Percentiles rank a stretch among this genome's conserved stretches.
phyloP scores from a whole-genome alignment of 177 flowering plant species.

The Tripterygium wilfordii region DNA sequence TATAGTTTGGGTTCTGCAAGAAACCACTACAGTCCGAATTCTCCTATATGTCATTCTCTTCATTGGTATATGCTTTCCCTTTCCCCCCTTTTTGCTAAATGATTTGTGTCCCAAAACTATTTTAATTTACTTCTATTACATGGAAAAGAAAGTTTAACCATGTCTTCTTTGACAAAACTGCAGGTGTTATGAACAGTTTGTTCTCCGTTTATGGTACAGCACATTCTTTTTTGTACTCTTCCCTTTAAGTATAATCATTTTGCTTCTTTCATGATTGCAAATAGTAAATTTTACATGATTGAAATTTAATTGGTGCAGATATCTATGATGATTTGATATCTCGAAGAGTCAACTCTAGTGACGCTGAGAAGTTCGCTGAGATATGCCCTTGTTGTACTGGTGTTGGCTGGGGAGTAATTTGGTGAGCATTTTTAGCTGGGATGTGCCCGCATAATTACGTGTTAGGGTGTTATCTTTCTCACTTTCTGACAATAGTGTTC shows the following conservation, averaged over 20 bases:
- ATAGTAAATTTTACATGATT: background rate
- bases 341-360: conserved; percentile 87
- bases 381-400: conserved; percentile 94
- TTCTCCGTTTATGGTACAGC: conserved; percentile 94
- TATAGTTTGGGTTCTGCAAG: conserved; percentile 73
- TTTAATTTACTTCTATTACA: background rate
- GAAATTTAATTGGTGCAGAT: conserved; percentile 39
- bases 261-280: background rate
- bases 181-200: conserved; percentile 99
- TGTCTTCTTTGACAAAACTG: conserved; percentile 13
- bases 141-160: background rate
- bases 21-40: conserved; percentile 47
- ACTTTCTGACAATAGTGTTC: no score
- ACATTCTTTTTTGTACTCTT: background rate
- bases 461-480: no score
- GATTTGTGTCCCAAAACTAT: no score
- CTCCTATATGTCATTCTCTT: conserved; percentile 80
- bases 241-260: background rate
- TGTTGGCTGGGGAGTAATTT: conserved; percentile 88
- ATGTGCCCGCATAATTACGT: no score
- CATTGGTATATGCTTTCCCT: conserved; percentile 45
- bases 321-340: conserved; percentile 95
- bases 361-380: conserved; percentile 99
- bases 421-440: conserved; percentile 65
- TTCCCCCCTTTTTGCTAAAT: background rate